Percentiles rank a stretch among this genome's conserved stretches.
Conservation (phyloP, 1,284 basidiomycete species). For the Cutaneotrichosporon daszewskae region DNA sequence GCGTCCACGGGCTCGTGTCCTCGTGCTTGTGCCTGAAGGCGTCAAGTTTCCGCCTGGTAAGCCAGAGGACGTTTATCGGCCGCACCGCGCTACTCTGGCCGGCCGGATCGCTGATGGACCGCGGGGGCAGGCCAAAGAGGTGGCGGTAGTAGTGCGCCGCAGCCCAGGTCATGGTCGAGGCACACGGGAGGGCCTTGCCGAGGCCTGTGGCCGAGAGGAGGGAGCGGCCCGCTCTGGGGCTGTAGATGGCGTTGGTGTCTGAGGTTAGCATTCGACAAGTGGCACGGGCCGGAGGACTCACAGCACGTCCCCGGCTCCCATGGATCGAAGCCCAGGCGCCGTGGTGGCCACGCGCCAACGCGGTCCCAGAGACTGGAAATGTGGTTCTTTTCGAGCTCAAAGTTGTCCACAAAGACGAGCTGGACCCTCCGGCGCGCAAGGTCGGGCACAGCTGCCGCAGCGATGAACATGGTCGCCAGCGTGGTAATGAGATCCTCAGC, state of each 20-base stretch:
- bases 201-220: conserved; percentile 39
- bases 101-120: not conserved
- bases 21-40: conserved; percentile 24
- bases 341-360: conserved; percentile 41
- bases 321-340: conserved; percentile 35
- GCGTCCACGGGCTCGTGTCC: conserved; percentile 34
- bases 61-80: conserved; percentile 40
- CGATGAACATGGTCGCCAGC: conserved; percentile 32
- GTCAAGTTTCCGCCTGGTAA: conserved; percentile 38
- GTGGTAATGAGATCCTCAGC: conserved; percentile 44
- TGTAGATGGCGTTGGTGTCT: conserved; percentile 41
- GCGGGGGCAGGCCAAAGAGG: conserved; percentile 26
- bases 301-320: conserved; percentile 33
- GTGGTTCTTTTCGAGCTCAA: conserved; percentile 35
- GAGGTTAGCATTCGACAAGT: not conserved
- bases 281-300: conserved; percentile 15
- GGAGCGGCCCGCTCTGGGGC: conserved; percentile 37
- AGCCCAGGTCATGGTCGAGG: conserved; percentile 40
- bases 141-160: conserved; percentile 42
- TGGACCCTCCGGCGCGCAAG: conserved; percentile 28
- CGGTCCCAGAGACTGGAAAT: conserved; percentile 41
- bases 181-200: conserved; percentile 24
- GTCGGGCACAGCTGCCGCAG: conserved; percentile 19
- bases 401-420: conserved; percentile 39
- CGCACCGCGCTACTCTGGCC: not conserved